A percentile compares a stretch with the other conserved stretches of the same genome.
Conservation (phyloP, 2,329 filamentous ascomycete species). For the Trichoderma koningiopsis region DNA sequence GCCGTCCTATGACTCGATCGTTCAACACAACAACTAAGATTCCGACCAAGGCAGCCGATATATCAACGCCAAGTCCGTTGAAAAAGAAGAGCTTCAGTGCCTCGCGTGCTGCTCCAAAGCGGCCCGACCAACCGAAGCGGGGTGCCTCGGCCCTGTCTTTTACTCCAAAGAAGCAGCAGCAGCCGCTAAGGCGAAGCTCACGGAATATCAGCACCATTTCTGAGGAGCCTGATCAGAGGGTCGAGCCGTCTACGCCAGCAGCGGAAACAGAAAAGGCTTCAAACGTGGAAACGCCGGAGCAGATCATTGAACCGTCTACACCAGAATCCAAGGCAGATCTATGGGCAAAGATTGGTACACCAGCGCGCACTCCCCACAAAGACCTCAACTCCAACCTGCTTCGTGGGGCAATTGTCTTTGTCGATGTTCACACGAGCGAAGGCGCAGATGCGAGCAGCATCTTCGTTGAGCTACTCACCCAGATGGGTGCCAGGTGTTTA, state of each 20-base stretch:
- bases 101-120: slow-evolving; percentile 49
- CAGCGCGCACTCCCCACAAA: slow-evolving; percentile 57
- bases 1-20: slow-evolving; percentile 48
- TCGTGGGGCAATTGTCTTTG: slow-evolving; percentile 74
- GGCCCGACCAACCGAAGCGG: slow-evolving; percentile 47
- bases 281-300: slow-evolving; percentile 54
- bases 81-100: slow-evolving; percentile 56
- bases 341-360: slow-evolving; percentile 59
- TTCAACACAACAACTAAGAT: slow-evolving; percentile 78
- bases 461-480: slow-evolving; percentile 75
- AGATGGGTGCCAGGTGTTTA: slow-evolving; percentile 81
- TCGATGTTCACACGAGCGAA: slow-evolving; percentile 81
- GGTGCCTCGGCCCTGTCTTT: slow-evolving; percentile 58
- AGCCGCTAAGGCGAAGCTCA: slow-evolving; percentile 34
- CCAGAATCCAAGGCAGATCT: slow-evolving; percentile 52
- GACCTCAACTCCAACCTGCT: slow-evolving; percentile 59
- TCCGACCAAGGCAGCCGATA: slow-evolving; percentile 68
- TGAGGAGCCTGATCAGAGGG: slow-evolving; percentile 31
- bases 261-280: slow-evolving; percentile 57
- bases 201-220: slow-evolving; percentile 17
- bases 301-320: slow-evolving; percentile 33
- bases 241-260: slow-evolving; percentile 42
- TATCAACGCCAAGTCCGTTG: slow-evolving; percentile 52
- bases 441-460: slow-evolving; percentile 79
- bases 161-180: slow-evolving; percentile 51